phyloP scores from a whole-genome alignment of 192 early-diverging fungal genomes.

The Neocallimastix lanati region DNA sequence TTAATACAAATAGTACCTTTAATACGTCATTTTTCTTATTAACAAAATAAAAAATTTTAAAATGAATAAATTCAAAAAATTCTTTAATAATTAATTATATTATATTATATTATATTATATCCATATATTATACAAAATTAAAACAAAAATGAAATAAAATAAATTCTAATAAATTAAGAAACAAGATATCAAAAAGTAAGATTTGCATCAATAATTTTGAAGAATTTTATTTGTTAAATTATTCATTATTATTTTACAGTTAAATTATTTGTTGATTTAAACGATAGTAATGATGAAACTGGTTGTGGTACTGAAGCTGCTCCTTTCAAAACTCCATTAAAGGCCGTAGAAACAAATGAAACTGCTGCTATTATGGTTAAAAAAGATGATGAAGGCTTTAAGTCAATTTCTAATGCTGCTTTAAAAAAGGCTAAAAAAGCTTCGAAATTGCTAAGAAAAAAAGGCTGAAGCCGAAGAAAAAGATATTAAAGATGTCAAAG shows the following conservation, averaged over 20 bases:
- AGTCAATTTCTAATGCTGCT: slow-evolving; percentile 56
- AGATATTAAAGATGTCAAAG: slow-evolving; percentile 26
- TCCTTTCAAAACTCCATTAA: slow-evolving; percentile 64
- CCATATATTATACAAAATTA: too few species aligned
- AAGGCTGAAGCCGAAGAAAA: slow-evolving; percentile 61
- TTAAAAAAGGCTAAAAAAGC: slow-evolving; percentile 81
- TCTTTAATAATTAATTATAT: too few species aligned
- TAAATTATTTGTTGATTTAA: slow-evolving; percentile 56
- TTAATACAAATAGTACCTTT: too few species aligned
- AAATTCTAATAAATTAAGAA: too few species aligned
- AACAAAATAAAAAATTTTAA: too few species aligned
- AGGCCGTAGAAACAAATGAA: slow-evolving; percentile 28
- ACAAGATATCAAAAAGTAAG: background rate
- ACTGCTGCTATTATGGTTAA: slow-evolving; percentile 34
- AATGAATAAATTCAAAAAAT: too few species aligned
- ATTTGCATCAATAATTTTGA: background rate
- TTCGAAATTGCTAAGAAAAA: slow-evolving; percentile 42
- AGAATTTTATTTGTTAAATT: background rate
- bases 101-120: too few species aligned
- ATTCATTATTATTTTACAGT: too few species aligned
- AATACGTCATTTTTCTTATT: too few species aligned
- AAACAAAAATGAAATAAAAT: too few species aligned
- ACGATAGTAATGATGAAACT: slow-evolving; percentile 56
- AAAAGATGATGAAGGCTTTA: slow-evolving; percentile 43
- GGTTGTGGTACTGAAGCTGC: slow-evolving; percentile 51